Percentiles rank a stretch among this genome's conserved stretches.
phyloP scores from a whole-genome alignment of 352 stramenopile species.

The Globisporangium takayamanum region DNA sequence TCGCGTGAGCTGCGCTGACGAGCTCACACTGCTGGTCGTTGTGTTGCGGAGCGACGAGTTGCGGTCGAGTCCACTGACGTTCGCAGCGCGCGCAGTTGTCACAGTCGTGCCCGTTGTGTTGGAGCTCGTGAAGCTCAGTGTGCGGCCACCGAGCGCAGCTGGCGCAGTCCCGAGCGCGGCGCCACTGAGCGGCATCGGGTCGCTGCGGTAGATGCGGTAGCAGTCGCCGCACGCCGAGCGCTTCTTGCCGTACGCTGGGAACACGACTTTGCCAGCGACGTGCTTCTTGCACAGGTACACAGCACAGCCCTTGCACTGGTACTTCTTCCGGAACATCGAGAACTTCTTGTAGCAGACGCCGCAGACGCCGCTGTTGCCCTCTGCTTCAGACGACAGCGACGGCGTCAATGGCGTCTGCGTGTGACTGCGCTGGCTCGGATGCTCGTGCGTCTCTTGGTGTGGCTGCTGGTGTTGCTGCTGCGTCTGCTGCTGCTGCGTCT shows the following conservation, averaged over 20 bases:
- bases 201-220: constrained; percentile 55
- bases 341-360: constrained; percentile 86
- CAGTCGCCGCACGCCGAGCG: constrained; percentile 71
- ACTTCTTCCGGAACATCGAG: constrained; percentile 81
- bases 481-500: background rate
- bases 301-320: constrained; percentile 81
- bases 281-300: constrained; percentile 75
- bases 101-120: constrained; percentile 9
- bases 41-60: constrained; percentile 11
- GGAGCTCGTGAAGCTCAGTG: constrained; percentile 16
- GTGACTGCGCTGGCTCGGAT: background rate
- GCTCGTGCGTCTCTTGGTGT: constrained; percentile 16
- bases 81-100: constrained; percentile 3
- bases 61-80: constrained; percentile 6
- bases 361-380: constrained; percentile 57
- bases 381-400: constrained; percentile 30
- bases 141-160: constrained; percentile 13
- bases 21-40: constrained; percentile 11
- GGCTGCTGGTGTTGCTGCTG: constrained; percentile 1
- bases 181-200: constrained; percentile 34
- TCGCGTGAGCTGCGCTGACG: constrained; percentile 10
- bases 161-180: constrained; percentile 9
- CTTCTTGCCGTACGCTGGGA: constrained; percentile 59
- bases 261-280: constrained; percentile 63
- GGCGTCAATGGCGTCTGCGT: constrained; percentile 11